Percentiles rank a stretch among this genome's conserved stretches.
These are phyloP conservation scores for Stentor coeruleus DNA, from an alignment of 73 alveolate genomes.

Conservation along the genomic window DNA sequence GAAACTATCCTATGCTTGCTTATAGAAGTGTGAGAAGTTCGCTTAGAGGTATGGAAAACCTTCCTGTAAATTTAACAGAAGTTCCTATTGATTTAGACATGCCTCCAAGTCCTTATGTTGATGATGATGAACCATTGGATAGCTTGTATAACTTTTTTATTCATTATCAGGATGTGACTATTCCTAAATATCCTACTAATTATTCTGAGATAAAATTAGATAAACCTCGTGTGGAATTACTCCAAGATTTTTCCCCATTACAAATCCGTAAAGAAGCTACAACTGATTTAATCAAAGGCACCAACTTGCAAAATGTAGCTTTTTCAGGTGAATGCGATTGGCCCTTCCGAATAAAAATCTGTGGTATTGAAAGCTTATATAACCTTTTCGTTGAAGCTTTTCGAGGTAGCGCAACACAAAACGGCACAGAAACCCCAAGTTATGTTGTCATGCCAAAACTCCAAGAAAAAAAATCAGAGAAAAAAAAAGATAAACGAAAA, in stretches of 20 bases:
- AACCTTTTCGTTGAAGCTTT: constrained; percentile 29
- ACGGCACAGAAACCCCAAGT: constrained; percentile 43
- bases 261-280: neutral
- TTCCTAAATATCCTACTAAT: too few relatives aligned
- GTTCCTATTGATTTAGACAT: neutral
- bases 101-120: too few relatives aligned
- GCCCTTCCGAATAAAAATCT: constrained; percentile 30
- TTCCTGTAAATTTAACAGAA: neutral
- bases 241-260: neutral
- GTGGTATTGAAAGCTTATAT: constrained; percentile 35
- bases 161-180: too few relatives aligned
- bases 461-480: constrained; percentile 29
- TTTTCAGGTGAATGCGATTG: constrained; percentile 57
- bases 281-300: neutral
- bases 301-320: neutral
- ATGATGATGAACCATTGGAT: neutral
- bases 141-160: neutral
- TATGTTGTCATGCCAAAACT: constrained; percentile 40
- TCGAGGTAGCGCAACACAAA: constrained; percentile 37
- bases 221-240: neutral
- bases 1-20: constrained; percentile 71
- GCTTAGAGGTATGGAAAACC: constrained; percentile 32
- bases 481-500: neutral
- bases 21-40: constrained; percentile 78
- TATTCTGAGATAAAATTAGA: too few relatives aligned